These are phyloP conservation scores for Fusarium pseudoanthophilum DNA, from an alignment of 2,329 filamentous ascomycete species.

Conservation along the genomic window DNA sequence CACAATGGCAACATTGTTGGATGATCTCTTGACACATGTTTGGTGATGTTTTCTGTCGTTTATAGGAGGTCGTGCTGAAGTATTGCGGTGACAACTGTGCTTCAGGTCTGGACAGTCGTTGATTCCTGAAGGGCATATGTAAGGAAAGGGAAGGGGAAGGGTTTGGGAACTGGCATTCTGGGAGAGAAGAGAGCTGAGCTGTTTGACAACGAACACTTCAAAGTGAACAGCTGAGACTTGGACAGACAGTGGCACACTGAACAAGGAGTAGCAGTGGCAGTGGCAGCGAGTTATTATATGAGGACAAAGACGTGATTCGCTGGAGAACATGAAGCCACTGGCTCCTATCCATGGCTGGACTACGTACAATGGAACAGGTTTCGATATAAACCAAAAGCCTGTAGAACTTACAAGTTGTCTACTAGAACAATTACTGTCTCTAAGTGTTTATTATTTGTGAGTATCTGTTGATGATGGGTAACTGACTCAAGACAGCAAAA, in stretches of 20 bases:
- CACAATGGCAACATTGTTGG: constrained; percentile 23
- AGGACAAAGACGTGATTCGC: constrained; percentile 1
- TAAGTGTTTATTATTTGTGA: not conserved
- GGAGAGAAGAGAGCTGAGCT: too few relatives aligned
- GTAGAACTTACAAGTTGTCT: too few relatives aligned
- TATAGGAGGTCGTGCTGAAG: not conserved
- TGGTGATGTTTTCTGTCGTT: not conserved
- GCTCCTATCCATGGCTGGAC: not conserved
- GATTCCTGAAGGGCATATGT: not conserved
- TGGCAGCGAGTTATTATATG: not conserved
- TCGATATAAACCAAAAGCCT: not conserved
- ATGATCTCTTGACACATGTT: constrained; percentile 19
- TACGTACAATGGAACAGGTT: not conserved
- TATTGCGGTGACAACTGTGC: not conserved
- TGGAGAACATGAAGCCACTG: not conserved
- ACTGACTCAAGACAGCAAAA: not conserved
- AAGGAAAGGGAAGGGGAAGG: not conserved
- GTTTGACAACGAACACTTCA: not conserved
- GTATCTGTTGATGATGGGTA: not conserved
- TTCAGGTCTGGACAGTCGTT: not conserved
- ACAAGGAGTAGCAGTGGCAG: not conserved
- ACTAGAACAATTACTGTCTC: too few relatives aligned
- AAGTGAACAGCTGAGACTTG: not conserved
- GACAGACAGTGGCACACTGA: not conserved
- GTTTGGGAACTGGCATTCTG: not conserved